These are phyloP conservation scores for Antarctomyces pellizariae DNA, from an alignment of 495 filamentous ascomycete genomes.

Conservation along the genomic window DNA sequence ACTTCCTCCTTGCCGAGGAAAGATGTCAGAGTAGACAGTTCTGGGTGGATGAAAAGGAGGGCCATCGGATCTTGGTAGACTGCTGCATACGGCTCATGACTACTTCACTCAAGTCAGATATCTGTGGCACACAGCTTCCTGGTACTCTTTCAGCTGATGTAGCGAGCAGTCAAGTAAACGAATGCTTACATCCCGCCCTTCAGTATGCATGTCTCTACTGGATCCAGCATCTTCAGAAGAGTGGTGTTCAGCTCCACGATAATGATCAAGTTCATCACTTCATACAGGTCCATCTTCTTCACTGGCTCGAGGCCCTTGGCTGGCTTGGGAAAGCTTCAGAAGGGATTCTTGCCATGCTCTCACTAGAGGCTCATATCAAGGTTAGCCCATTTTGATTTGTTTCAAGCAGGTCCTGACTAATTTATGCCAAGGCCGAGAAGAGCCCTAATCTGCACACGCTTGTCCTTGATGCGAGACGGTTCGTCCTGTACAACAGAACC, in stretches of 20 bases:
- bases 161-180: neutral
- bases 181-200: neutral
- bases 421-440: neutral
- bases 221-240: constrained; percentile 3
- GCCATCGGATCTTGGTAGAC: constrained; percentile 1
- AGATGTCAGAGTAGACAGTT: constrained; percentile 13
- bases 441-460: constrained; percentile 6
- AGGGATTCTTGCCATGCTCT: constrained; percentile 2
- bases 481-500: constrained; percentile 11
- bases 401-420: constrained; percentile 3
- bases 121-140: neutral
- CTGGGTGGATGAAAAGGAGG: constrained; percentile 14
- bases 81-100: constrained; percentile 5
- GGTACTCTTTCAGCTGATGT: constrained; percentile 1
- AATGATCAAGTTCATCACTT: constrained; percentile 4
- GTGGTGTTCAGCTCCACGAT: constrained; percentile 1
- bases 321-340: constrained; percentile 3
- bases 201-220: constrained; percentile 1
- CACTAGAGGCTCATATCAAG: neutral
- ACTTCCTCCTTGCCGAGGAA: constrained; percentile 21
- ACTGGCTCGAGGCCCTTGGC: constrained; percentile 4
- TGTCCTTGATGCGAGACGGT: constrained; percentile 16
- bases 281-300: constrained; percentile 3
- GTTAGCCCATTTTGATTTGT: constrained; percentile 5
- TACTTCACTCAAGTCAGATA: neutral